Percentiles rank a stretch among this genome's conserved stretches.
phyloP scores from a whole-genome alignment of 2,329 filamentous ascomycete species.

The Dryadomyces quercus-mongolicae region DNA sequence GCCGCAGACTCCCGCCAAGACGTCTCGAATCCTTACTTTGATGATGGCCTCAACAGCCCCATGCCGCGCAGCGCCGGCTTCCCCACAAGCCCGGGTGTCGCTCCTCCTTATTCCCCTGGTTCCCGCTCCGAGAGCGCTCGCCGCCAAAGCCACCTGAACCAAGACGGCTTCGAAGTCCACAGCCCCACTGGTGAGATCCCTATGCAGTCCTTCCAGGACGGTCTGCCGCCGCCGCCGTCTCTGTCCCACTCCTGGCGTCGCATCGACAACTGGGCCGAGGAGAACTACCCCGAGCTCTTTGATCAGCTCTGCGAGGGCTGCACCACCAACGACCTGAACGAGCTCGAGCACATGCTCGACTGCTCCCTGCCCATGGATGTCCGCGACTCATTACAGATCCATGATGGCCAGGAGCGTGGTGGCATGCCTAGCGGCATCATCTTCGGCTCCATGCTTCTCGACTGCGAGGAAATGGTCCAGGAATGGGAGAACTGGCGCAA shows the following conservation, averaged over 20 bases:
- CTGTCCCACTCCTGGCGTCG: slow-evolving; percentile 83
- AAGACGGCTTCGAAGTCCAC: slow-evolving; percentile 56
- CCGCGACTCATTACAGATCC: slow-evolving; percentile 76
- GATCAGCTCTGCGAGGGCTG: slow-evolving; percentile 90
- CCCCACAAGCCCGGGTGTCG: background rate
- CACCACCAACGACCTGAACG: slow-evolving; percentile 90
- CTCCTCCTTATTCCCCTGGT: slow-evolving; percentile 70
- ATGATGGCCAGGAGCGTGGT: slow-evolving; percentile 95
- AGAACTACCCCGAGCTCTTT: slow-evolving; percentile 86
- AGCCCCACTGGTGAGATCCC: slow-evolving; percentile 70
- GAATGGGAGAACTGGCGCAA: slow-evolving; percentile 95
- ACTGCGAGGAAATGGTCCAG: slow-evolving; percentile 95
- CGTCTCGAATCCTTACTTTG: slow-evolving; percentile 65
- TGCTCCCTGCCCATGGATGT: slow-evolving; percentile 89
- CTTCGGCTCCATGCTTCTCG: slow-evolving; percentile 88
- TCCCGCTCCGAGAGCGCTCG: slow-evolving; percentile 67
- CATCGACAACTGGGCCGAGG: slow-evolving; percentile 88
- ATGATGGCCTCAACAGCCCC: slow-evolving; percentile 21
- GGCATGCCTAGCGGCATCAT: slow-evolving; percentile 85
- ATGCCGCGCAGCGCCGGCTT: slow-evolving; percentile 1
- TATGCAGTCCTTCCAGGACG: slow-evolving; percentile 92
- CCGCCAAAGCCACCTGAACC: slow-evolving; percentile 46
- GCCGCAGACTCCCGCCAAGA: slow-evolving; percentile 82
- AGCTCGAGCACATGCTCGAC: slow-evolving; percentile 90
- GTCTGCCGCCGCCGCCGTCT: slow-evolving; percentile 78